Percentiles rank a stretch among this genome's conserved stretches.
These are phyloP conservation scores for Yamadazyma paraphyllophila DNA, from an alignment of 805 yeast genomes.

Conservation along the genomic window DNA sequence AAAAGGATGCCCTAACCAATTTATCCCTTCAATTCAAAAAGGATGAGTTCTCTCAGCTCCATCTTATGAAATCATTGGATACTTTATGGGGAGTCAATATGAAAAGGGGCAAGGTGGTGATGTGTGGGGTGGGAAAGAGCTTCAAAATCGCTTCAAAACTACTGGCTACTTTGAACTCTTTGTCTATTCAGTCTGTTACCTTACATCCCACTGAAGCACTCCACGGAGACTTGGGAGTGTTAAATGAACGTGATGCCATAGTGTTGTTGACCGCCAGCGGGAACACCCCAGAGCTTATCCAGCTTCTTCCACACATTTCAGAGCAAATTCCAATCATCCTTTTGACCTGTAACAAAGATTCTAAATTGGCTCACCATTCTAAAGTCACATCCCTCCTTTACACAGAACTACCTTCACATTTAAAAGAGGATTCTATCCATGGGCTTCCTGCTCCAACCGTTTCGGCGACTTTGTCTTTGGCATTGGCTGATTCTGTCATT, in stretches of 20 bases:
- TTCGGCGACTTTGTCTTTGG: slow-evolving; percentile 72
- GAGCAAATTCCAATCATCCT: slow-evolving; percentile 52
- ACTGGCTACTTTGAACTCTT: slow-evolving; percentile 79
- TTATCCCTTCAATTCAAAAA: slow-evolving; percentile 45
- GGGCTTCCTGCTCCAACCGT: slow-evolving; percentile 89
- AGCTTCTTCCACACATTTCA: slow-evolving; percentile 57
- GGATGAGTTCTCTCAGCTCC: slow-evolving; percentile 45
- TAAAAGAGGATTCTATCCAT: slow-evolving; percentile 61
- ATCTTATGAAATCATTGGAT: slow-evolving; percentile 43
- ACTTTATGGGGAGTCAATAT: slow-evolving; percentile 25
- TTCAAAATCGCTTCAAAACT: slow-evolving; percentile 74
- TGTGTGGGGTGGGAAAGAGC: slow-evolving; percentile 85
- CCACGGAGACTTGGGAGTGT: slow-evolving; percentile 84
- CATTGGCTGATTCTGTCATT: slow-evolving; percentile 75
- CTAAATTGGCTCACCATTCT: slow-evolving; percentile 51
- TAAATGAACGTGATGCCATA: slow-evolving; percentile 54
- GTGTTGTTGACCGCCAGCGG: slow-evolving; percentile 79
- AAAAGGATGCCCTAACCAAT: slow-evolving; percentile 47
- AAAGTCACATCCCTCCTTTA: slow-evolving; percentile 52
- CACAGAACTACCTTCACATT: slow-evolving; percentile 58
- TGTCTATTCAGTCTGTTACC: slow-evolving; percentile 63
- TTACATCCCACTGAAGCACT: slow-evolving; percentile 86
- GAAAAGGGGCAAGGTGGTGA: slow-evolving; percentile 64
- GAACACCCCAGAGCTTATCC: slow-evolving; percentile 71
- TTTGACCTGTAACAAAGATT: slow-evolving; percentile 60